phyloP scores from a whole-genome alignment of 495 filamentous ascomycete species.

The Clohesyomyces aquaticus region DNA sequence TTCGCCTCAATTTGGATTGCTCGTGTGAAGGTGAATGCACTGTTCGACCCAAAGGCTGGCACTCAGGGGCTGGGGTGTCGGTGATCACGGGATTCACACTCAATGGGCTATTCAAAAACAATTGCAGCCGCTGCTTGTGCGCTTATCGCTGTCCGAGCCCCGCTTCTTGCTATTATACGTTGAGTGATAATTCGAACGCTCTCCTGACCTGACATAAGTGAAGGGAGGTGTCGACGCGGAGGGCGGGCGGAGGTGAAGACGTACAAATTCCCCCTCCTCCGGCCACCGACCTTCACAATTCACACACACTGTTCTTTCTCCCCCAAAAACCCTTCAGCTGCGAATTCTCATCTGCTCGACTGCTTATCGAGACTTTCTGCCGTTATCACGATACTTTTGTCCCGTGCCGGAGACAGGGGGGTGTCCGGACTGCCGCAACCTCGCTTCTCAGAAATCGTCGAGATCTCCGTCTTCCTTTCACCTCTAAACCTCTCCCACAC shows the following conservation, averaged over 20 bases:
- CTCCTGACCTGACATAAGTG: background rate
- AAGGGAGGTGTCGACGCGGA: background rate
- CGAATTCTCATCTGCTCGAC: background rate
- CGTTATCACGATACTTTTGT: constrained; percentile 1
- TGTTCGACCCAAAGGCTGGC: background rate
- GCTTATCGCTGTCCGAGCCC: background rate
- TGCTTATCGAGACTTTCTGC: background rate
- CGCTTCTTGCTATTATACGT: background rate
- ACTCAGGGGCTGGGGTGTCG: constrained; percentile 10
- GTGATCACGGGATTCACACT: constrained; percentile 1
- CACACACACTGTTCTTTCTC: background rate
- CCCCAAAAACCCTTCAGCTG: background rate
- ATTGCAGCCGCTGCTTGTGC: background rate
- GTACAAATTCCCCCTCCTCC: background rate
- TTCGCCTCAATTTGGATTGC: background rate
- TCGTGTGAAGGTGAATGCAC: background rate
- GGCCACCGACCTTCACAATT: background rate
- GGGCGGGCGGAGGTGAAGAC: background rate
- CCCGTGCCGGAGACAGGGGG: background rate
- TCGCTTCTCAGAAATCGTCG: constrained; percentile 17
- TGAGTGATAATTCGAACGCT: background rate
- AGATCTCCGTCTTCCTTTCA: constrained; percentile 16
- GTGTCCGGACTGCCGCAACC: background rate
- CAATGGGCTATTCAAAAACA: background rate
- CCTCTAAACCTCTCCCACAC: constrained; percentile 7